Base-by-base conservation (phyloP, 169 alveolate species). In the Amoebophrya sp. region DNA sequence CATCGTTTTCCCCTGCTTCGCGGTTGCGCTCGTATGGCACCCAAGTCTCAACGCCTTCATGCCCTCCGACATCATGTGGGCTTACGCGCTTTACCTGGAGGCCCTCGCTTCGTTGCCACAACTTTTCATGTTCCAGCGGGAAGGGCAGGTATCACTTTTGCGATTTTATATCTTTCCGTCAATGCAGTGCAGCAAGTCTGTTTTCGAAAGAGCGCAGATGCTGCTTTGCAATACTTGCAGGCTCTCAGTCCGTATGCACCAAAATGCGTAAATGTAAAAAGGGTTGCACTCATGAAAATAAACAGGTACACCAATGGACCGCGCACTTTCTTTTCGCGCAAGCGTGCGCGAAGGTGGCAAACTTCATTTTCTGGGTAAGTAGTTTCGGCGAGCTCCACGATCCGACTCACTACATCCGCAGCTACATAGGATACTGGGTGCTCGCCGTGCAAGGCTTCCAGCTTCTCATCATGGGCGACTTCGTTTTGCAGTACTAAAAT, bases 21-120 rank as follows among this genome's bases (percentile, higher is more conserved):
- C 23, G 40, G 10, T 77, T 0, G 0, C 89, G 40, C 40, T 77
- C 38, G 89, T 77, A 7, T 3, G 1, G 40, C 89, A 77, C 40
- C 89, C 89, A n/a, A 0, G 0, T 3, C 89, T 77, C 40, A 77
- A 77, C 89, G 40, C 39, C 0, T 32, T n/a, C 89, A 77, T 18
- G 40, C 89, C 89, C 40, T n/a, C 89, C 23, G 89, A 77, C 89
- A 77, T 77, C 23, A 3, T 0, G 32, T 77, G 89, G 89, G 89
- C 89, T 0, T 77, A 3, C 89, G 39, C 89, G 0, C 40, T 77
- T 2, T 77, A 77, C 89, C 39, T 77, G 40, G 89, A 77, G 89
- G 10, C 89, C 23, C 40, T 77, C 39, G 89, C 89, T 0, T 0
- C 25, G 39, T 39, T 77, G 32, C 40, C 40, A 3, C 89, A 77